Evolutionary conservation across 495 filamentous ascomycete species (phyloP).

Genomic region (Penicillium simplicissimum): DNA sequence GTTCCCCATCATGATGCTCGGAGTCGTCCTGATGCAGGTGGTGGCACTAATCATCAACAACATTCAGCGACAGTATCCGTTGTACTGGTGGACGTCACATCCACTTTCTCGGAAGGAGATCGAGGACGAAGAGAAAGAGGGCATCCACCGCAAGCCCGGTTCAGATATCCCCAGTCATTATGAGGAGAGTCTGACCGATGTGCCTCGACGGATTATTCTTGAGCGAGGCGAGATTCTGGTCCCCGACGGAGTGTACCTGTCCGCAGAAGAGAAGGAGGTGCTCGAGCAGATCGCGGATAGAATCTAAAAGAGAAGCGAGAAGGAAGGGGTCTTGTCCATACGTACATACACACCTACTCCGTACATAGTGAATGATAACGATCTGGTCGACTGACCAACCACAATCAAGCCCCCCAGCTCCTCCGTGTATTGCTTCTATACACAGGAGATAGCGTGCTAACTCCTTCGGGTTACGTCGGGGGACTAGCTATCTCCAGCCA

Average conservation of each 20-base stretch:
- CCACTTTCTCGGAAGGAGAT: conserved; percentile 22
- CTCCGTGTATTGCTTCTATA: neutral
- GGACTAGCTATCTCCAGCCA: conserved; percentile 1
- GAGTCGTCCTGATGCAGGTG: conserved; percentile 61
- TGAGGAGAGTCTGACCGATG: conserved; percentile 31
- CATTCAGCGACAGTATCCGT: conserved; percentile 70
- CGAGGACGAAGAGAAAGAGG: conserved; percentile 35
- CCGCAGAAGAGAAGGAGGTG: conserved; percentile 32
- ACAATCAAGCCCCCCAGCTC: neutral
- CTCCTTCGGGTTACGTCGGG: neutral
- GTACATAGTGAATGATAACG: neutral
- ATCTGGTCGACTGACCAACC: neutral
- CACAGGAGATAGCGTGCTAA: neutral
- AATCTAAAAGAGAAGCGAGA: conserved; percentile 21
- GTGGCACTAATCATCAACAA: conserved; percentile 75
- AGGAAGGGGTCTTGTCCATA: neutral
- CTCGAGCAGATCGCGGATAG: conserved; percentile 38
- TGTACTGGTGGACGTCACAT: conserved; percentile 66
- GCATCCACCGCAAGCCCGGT: conserved; percentile 16
- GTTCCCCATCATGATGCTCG: conserved; percentile 66
- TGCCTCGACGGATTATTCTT: conserved; percentile 35
- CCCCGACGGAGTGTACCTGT: conserved; percentile 39
- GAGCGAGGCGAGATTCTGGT: conserved; percentile 31
- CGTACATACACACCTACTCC: too few species aligned
- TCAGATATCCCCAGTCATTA: conserved; percentile 23